Evolutionary conservation across 2,329 filamentous ascomycete genomes (phyloP).

Genomic region (Teratosphaeria pseudoeucalypti): DNA sequence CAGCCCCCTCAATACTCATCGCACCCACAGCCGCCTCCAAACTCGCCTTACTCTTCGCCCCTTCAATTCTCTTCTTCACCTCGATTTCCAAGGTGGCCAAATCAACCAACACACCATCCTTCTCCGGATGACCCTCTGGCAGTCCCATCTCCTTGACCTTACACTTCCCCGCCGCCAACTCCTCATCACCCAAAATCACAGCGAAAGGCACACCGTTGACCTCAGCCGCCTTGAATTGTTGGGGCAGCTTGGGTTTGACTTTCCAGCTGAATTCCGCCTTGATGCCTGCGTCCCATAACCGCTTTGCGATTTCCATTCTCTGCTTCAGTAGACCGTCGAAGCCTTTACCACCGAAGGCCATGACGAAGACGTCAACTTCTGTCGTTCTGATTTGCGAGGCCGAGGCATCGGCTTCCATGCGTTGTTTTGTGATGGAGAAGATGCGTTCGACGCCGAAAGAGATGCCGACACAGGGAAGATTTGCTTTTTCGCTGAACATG

Average conservation of each 20-base stretch:
- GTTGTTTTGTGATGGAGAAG: conserved; percentile 79
- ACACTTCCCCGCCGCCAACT: conserved; percentile 71
- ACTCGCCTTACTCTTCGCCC: conserved; percentile 3
- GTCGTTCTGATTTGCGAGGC: conserved; percentile 48
- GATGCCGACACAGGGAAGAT: conserved; percentile 83
- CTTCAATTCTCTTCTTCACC: conserved; percentile 43
- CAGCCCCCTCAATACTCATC: conserved; percentile 11
- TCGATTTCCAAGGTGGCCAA: conserved; percentile 53
- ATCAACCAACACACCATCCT: conserved; percentile 70
- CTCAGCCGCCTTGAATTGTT: conserved; percentile 89
- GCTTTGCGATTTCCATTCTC: conserved; percentile 67
- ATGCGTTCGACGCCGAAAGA: conserved; percentile 95
- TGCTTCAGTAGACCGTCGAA: conserved; percentile 72
- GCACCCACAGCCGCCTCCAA: conserved; percentile 12
- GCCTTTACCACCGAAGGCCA: conserved; percentile 84
- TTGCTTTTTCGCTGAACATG: conserved; percentile 69
- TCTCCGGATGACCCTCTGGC: conserved; percentile 73
- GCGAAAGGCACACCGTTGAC: conserved; percentile 68
- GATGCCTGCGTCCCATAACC: conserved; percentile 77
- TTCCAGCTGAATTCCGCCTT: conserved; percentile 89
- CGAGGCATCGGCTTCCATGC: conserved; percentile 53
- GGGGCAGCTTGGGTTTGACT: conserved; percentile 75
- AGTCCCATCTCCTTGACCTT: conserved; percentile 80
- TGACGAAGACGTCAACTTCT: conserved; percentile 84
- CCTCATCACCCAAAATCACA: conserved; percentile 84